Base-by-base conservation (phyloP, 371 early-diverging fungal genomes). In the Mucor sp. region DNA sequence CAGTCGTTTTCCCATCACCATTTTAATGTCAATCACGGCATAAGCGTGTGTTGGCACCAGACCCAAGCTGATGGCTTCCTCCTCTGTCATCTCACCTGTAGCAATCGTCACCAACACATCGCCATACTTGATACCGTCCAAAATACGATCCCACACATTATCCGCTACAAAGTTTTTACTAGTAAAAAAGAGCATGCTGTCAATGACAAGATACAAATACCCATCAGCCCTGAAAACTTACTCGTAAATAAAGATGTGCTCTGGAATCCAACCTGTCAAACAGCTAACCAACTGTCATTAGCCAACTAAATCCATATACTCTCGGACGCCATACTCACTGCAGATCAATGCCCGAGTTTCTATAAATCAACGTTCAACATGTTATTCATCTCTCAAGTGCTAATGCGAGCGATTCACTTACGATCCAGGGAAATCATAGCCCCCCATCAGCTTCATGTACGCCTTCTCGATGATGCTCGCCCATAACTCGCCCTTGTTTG, bases 341-440 rank as follows among this genome's bases (percentile, higher is more conserved):
- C 57, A 96, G 73, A 78, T 96, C 96, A 50, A 94, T 94, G 47
- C 95, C 93, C 6, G 96, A 93, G 74, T 95, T 95, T 32, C 89
- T 88, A 72, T 9, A 41, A 32, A 9, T 6, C 14, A 62, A 21
- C 23, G 50, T 53, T 39, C 4, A 50, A 28, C 35, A 67, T 30
- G 48, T 48, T 21, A 58, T 17, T 41, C 41, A 17, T 6, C 4
- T 17, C 5, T 41, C 41, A 17, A 17, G n/a, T n/a, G n/a, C n/a
- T n/a, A 35, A 6, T 1, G 1, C 41, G 5, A 17, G 39, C 11
- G 7, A 58, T 27, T 27, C n/a, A 85, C 86, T 77, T 85, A 87
- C 84, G 95, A 95, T 58, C 97, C 97, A 5, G 94, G 95, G 69
- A 95, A 97, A 70, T 93, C 92, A 74, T 95, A 97, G 39, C 97